Percentiles rank a stretch among this genome's conserved stretches.
Conservation (phyloP, 2,329 filamentous ascomycete genomes). For the Dryadomyces quercivorus region DNA sequence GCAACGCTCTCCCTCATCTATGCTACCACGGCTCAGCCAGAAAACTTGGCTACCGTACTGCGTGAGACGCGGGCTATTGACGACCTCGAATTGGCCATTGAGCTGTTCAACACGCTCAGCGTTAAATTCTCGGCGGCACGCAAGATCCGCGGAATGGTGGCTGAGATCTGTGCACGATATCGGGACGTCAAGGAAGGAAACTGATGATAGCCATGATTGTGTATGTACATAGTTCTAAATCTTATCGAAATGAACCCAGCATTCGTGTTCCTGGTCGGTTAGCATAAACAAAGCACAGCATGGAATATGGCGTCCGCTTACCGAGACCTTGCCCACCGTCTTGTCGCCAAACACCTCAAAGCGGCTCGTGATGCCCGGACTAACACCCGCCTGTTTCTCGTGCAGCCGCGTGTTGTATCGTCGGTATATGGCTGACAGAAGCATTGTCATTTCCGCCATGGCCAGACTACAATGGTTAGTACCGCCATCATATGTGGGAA, state of each 20-base stretch:
- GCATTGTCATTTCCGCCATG: constrained; percentile 36
- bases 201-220: neutral
- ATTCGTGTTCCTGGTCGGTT: constrained; percentile 11
- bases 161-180: constrained; percentile 15
- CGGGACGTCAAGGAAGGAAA: constrained; percentile 7
- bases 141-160: constrained; percentile 17
- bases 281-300: neutral
- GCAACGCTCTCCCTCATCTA: constrained; percentile 29
- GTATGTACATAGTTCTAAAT: neutral
- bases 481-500: neutral
- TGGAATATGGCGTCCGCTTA: neutral
- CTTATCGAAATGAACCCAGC: constrained; percentile 11
- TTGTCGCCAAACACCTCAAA: constrained; percentile 29
- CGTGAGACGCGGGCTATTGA: constrained; percentile 17
- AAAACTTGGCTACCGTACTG: constrained; percentile 17
- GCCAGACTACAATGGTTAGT: constrained; percentile 20
- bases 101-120: constrained; percentile 19
- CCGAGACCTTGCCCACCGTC: constrained; percentile 1
- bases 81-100: constrained; percentile 18
- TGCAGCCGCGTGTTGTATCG: constrained; percentile 24
- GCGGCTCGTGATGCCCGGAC: constrained; percentile 26
- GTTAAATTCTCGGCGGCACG: constrained; percentile 19
- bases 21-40: constrained; percentile 25
- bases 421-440: constrained; percentile 31
- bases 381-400: constrained; percentile 14